Conservation (phyloP, 169 alveolate species). For the Fabrea salina region DNA sequence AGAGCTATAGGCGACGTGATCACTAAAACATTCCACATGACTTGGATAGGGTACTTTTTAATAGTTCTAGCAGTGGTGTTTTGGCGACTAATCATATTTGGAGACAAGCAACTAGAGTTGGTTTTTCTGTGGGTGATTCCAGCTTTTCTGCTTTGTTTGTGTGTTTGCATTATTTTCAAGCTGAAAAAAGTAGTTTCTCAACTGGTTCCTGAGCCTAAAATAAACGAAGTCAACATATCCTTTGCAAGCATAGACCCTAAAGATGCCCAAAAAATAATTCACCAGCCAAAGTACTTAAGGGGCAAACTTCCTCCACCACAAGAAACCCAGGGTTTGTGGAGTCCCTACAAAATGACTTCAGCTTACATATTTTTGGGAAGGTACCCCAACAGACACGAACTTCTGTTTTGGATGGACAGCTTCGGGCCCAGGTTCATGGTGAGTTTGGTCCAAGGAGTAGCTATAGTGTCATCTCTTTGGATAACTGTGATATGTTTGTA, state of each 20-base stretch:
- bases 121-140: conserved; percentile 1
- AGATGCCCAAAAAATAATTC: background rate
- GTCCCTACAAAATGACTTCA: background rate
- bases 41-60: background rate
- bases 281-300: background rate
- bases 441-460: background rate
- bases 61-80: background rate
- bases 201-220: background rate
- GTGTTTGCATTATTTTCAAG: background rate
- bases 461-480: background rate
- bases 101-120: background rate
- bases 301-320: background rate
- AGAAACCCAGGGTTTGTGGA: background rate
- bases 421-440: conserved; percentile 17
- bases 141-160: background rate
- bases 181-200: background rate
- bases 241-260: background rate
- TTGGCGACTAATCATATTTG: background rate
- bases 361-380: conserved; percentile 16
- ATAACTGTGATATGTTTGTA: background rate
- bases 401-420: conserved; percentile 30
- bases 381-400: conserved; percentile 21
- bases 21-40: background rate
- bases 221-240: background rate
- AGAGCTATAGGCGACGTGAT: background rate